These are phyloP conservation scores for Glaciozyma martinii DNA, from an alignment of 768 basidiomycete genomes.

Conservation along the genomic window DNA sequence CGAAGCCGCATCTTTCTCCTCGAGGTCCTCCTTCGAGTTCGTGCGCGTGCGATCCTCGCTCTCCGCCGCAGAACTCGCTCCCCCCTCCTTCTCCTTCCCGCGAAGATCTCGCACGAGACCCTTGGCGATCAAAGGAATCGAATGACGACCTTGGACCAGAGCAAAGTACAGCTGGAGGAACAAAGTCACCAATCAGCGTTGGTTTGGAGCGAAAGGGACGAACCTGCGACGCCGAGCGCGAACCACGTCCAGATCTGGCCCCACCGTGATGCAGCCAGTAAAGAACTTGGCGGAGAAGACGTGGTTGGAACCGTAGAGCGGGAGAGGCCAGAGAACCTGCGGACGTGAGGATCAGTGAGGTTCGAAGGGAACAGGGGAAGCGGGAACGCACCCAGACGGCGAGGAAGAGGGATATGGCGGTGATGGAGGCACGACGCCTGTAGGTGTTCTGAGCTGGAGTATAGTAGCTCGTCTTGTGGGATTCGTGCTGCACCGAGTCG, in stretches of 20 bases:
- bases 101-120: too few relatives aligned
- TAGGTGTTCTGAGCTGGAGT: neutral
- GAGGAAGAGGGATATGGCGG: neutral
- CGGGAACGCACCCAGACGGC: slow-evolving; percentile 1
- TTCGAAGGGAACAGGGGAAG: too few relatives aligned
- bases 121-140: neutral
- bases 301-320: slow-evolving; percentile 9
- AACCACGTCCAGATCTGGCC: neutral
- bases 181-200: too few relatives aligned
- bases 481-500: neutral
- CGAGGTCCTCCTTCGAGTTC: too few relatives aligned
- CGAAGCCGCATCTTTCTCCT: too few relatives aligned
- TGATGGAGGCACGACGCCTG: neutral
- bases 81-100: too few relatives aligned
- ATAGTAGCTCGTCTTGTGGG: neutral
- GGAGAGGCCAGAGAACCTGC: slow-evolving; percentile 6
- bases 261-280: neutral
- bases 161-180: too few relatives aligned
- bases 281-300: slow-evolving; percentile 6
- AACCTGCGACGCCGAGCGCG: neutral
- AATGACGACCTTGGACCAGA: neutral
- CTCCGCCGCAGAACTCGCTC: too few relatives aligned
- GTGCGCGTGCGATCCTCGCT: too few relatives aligned
- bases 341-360: too few relatives aligned
- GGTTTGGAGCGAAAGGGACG: too few relatives aligned